Percentiles rank a stretch among this genome's conserved stretches.
Conservation (phyloP, 768 basidiomycete species). For the Leccinellum rugosiceps region DNA sequence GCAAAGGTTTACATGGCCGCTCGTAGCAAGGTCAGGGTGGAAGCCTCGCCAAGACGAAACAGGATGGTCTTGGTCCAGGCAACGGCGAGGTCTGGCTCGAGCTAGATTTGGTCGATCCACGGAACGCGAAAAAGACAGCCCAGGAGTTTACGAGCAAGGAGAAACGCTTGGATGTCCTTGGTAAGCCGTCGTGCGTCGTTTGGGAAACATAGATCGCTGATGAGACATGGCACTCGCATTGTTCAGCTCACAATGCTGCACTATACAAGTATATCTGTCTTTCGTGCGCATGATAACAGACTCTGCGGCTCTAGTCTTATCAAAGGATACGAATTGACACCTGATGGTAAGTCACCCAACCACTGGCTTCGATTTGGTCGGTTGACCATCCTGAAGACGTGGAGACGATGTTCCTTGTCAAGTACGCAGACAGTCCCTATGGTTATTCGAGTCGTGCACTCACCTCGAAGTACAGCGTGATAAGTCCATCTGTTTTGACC, state of each 20-base stretch:
- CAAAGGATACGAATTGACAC: slow-evolving; percentile 16
- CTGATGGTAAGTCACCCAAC: slow-evolving; percentile 23
- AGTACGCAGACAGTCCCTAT: slow-evolving; percentile 30
- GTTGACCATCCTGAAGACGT: slow-evolving; percentile 30
- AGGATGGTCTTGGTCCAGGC: slow-evolving; percentile 41
- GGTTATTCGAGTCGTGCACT: background rate
- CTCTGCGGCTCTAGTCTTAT: slow-evolving; percentile 15
- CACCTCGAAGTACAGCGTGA: slow-evolving; percentile 31
- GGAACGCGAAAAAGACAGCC: slow-evolving; percentile 45
- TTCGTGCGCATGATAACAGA: slow-evolving; percentile 8
- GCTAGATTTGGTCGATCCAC: slow-evolving; percentile 50
- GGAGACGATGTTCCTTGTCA: slow-evolving; percentile 38
- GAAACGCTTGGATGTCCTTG: slow-evolving; percentile 50
- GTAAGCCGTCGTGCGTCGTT: slow-evolving; percentile 29
- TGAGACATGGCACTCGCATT: background rate
- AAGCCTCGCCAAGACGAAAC: slow-evolving; percentile 40
- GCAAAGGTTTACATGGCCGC: slow-evolving; percentile 61
- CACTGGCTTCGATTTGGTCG: background rate
- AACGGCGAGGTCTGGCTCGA: slow-evolving; percentile 50
- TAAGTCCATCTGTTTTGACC: slow-evolving; percentile 57
- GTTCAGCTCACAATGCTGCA: slow-evolving; percentile 55
- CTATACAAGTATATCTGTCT: slow-evolving; percentile 31
- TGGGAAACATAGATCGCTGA: background rate
- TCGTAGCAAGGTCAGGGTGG: slow-evolving; percentile 44
- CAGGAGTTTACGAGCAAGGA: slow-evolving; percentile 49